Base-by-base conservation (phyloP, 1,284 basidiomycete genomes). In the Retiboletus flavoniger region DNA sequence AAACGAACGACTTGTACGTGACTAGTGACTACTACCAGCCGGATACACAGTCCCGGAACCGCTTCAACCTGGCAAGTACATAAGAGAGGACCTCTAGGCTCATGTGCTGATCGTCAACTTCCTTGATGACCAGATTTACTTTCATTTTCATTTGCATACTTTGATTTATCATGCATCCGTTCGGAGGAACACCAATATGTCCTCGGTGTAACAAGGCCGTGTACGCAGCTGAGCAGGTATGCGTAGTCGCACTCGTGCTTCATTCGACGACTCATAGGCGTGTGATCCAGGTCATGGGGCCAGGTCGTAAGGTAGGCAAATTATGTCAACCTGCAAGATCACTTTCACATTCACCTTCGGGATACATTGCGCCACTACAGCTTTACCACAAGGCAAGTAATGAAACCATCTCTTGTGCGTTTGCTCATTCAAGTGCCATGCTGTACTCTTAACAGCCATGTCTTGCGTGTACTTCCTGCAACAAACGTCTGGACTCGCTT, bases 181-280 rank as follows among this genome's bases (percentile, higher is more conserved):
- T 84, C 60, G 84, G 83, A 60, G 83, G 82, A 36, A 81, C 81
- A 6, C 80, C 84, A 32, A 70, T 76, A 53, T 90, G 87, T 64
- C 84, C 87, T 24, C 73, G 80, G 66, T 90, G 88, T 70, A 70
- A 68, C 58, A 87, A 84, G 68, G 71, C 79, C 1, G 89, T 91
- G 21, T 92, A 91, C 70, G 87, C 87, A 57, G 89, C 89, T 55
- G 89, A 92, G 69, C 88, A 91, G 80, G 88, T 84, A 57, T 59
- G 79, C 58, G 44, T 52, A 5, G 35, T n/a, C 35, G 17, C 35
- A 40, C 51, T 47, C 32, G 26, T 39, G 17, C 38, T 47, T 51
- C 46, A 52, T 31, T 47, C 36, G 31, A 32, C 36, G 31, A 32
- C 46, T 58, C 41, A 58, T 52, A 6, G 45, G 11, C 19, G 13